A percentile compares a stretch with the other conserved stretches of the same genome.
Conservation (phyloP, 768 basidiomycete genomes). For the Pleurotus citrinopileatus region DNA sequence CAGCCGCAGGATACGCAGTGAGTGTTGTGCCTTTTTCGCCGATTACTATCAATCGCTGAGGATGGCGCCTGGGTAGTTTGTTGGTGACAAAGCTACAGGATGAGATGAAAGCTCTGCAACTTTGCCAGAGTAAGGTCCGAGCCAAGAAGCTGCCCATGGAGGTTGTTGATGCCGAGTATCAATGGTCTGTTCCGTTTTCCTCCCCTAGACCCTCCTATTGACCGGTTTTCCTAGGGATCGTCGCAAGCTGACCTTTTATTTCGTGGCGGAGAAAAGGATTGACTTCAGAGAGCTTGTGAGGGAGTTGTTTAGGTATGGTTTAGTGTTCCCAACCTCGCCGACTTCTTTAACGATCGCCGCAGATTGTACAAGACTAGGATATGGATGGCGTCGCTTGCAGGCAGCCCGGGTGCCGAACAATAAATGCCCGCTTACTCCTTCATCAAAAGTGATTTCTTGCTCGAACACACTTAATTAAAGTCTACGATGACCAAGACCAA, state of each 20-base stretch:
- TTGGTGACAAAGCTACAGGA: slow-evolving; percentile 84
- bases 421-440: too few relatives aligned
- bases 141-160: slow-evolving; percentile 98
- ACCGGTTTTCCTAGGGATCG: slow-evolving; percentile 76
- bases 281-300: slow-evolving; percentile 96
- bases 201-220: too few relatives aligned
- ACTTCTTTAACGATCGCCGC: slow-evolving; percentile 1
- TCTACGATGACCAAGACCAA: neutral
- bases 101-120: slow-evolving; percentile 86
- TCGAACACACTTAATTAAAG: neutral
- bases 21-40: slow-evolving; percentile 20
- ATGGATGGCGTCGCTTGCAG: slow-evolving; percentile 89
- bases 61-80: slow-evolving; percentile 40
- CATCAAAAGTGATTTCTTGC: neutral
- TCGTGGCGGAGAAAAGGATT: slow-evolving; percentile 92
- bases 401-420: slow-evolving; percentile 38
- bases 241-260: slow-evolving; percentile 97
- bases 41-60: too few relatives aligned
- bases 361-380: slow-evolving; percentile 93
- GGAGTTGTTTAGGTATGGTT: slow-evolving; percentile 81
- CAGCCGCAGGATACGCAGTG: slow-evolving; percentile 76
- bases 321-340: neutral
- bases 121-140: slow-evolving; percentile 89
- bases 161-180: slow-evolving; percentile 97
- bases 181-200: slow-evolving; percentile 69